A percentile compares a stretch with the other conserved stretches of the same genome.
Conservation (phyloP, 495 filamentous ascomycete species). For the Podospora pseudocomata region DNA sequence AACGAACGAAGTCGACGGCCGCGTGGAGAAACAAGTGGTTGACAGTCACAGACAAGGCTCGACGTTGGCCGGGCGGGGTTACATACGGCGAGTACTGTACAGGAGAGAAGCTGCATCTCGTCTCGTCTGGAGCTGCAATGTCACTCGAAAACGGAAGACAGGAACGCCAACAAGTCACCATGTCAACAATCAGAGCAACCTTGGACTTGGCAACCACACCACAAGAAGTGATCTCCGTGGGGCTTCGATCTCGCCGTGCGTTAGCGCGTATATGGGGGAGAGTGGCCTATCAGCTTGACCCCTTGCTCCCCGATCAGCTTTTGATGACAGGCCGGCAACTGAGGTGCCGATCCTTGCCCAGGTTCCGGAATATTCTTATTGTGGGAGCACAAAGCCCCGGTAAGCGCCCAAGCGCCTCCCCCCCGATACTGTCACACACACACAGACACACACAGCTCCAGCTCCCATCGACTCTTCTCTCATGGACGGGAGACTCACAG, state of each 20-base stretch:
- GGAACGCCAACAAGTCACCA: background rate
- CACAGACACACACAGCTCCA: background rate
- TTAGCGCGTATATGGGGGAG: constrained; percentile 1
- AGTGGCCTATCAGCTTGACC: background rate
- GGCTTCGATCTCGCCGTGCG: constrained; percentile 3
- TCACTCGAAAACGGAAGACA: constrained; percentile 6
- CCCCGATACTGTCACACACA: constrained; percentile 9
- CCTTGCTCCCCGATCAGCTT: background rate
- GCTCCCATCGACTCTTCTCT: too few species aligned
- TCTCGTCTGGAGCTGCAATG: background rate
- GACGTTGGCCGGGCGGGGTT: background rate
- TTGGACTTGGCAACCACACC: background rate
- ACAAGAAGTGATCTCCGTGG: constrained; percentile 9
- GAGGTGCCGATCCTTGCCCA: background rate
- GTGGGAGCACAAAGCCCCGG: constrained; percentile 2
- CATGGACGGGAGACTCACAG: background rate
- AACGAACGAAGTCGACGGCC: background rate
- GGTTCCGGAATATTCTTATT: constrained; percentile 9
- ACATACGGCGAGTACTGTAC: background rate
- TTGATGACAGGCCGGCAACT: background rate
- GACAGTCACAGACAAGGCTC: background rate
- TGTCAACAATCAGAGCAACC: too few species aligned
- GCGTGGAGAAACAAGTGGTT: background rate
- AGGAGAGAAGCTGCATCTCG: background rate
- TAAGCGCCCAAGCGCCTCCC: constrained; percentile 2